Base-by-base conservation (phyloP, 2,329 filamentous ascomycete genomes). In the Calonectria crousiana region DNA sequence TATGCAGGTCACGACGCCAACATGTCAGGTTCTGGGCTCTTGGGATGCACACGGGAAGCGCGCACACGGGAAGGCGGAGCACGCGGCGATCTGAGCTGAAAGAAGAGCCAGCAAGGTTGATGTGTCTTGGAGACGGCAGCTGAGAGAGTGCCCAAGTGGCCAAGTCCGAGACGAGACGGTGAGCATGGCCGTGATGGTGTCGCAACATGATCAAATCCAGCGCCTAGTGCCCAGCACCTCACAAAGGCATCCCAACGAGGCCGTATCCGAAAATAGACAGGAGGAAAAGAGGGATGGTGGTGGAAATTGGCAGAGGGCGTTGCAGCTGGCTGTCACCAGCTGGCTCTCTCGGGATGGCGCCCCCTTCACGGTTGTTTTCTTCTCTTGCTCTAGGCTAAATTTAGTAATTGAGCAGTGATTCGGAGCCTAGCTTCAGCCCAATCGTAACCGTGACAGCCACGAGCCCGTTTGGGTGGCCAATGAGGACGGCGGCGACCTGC, bases 191-290 rank as follows among this genome's bases (percentile, higher is more conserved):
- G 34, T 34, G 20, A 23, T 38, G 34, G 3, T 60, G 56, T 23
- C 44, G 23, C 44, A 9, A 6, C 38, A 20, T 16, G 16, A 20
- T 4, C n/a, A 44, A 44, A 9, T 9, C 16, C 38, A 44, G 38
- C 38, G 4, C 6, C 2, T 13, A 44, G 38, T 14, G 16, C 18
- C 38, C 18, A 20, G 18, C 38, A 16, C 38, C 16, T 32, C 30
- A 4, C 38, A 16, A 36, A 36, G 11, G 11, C 38, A 44, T 34
- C 52, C 28, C 28, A 56, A 56, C 16, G 23, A 62, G 34, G 56
- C 56, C 56, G 56, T 62, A 62, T 62, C 56, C 56, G 56, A 20
- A 62, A 62, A 62, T 62, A 62, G 56, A 62, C 20, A 23, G 23
- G n/a, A 6, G 28, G 3, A 28, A 36, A 26, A 9, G 28, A 14